Conservation (phyloP, 495 filamentous ascomycete species). For the Penicillium robsamsonii region DNA sequence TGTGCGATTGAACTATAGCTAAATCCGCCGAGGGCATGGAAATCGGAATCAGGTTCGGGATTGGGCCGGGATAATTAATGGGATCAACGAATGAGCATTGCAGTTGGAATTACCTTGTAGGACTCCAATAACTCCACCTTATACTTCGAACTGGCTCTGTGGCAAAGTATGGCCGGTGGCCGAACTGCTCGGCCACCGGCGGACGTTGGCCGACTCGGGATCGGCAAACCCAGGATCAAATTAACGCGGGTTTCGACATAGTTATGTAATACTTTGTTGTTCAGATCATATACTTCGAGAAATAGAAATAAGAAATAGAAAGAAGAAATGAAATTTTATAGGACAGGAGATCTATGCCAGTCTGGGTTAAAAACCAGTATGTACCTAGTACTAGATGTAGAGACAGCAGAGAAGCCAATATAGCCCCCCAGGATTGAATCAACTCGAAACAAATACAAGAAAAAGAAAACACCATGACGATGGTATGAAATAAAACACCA, state of each 20-base stretch:
- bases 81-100: background rate
- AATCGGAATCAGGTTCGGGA: background rate
- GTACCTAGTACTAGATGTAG: background rate
- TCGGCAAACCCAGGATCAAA: background rate
- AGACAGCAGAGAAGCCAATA: background rate
- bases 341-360: background rate
- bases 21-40: slow-evolving; percentile 4
- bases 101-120: background rate
- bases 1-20: background rate
- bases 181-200: background rate
- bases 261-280: background rate
- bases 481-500: slow-evolving; percentile 10
- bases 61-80: background rate
- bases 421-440: background rate
- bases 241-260: background rate
- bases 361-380: background rate
- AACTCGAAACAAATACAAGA: slow-evolving; percentile 9
- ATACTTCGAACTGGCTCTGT: slow-evolving; percentile 2
- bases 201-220: slow-evolving; percentile 2
- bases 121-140: background rate
- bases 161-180: slow-evolving; percentile 6
- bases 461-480: slow-evolving; percentile 5
- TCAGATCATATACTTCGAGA: background rate
- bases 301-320: background rate
- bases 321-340: background rate